Percentiles rank a stretch among this genome's conserved stretches.
Evolutionary conservation across 495 filamentous ascomycete species (phyloP).

Genomic region (Aspergillus sparsus): DNA sequence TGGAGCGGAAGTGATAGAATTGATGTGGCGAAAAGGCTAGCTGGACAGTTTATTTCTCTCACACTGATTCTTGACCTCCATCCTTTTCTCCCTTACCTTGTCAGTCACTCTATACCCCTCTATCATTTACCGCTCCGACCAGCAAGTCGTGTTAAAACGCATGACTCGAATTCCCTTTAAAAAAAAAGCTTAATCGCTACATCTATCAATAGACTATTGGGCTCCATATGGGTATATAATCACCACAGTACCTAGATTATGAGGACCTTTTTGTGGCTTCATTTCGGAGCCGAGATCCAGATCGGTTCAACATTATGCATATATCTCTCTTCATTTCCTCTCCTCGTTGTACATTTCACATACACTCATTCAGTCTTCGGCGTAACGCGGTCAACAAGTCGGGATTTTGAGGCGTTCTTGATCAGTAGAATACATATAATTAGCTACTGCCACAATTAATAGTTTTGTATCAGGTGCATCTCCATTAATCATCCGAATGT

Average conservation of each 20-base stretch:
- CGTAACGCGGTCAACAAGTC: not conserved
- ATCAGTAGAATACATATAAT: too few species aligned
- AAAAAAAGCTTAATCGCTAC: not conserved
- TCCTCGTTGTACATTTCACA: not conserved
- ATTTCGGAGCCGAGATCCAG: not conserved
- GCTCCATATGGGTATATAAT: conserved; percentile 19
- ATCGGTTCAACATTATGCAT: conserved; percentile 21
- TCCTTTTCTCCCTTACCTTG: conserved; percentile 3
- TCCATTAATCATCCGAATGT: too few species aligned
- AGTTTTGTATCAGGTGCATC: too few species aligned
- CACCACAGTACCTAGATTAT: conserved; percentile 26
- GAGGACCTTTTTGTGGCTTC: conserved; percentile 12
- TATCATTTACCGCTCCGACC: not conserved
- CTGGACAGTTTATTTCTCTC: conserved; percentile 3
- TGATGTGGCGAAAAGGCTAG: conserved; percentile 43
- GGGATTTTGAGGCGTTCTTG: too few species aligned
- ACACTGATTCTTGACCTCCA: not conserved
- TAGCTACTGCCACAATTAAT: too few species aligned
- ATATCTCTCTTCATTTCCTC: conserved; percentile 4
- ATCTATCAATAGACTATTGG: conserved; percentile 13
- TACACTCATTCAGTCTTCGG: not conserved
- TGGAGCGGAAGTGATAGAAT: conserved; percentile 43
- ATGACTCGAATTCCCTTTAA: too few species aligned
- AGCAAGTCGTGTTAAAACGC: not conserved
- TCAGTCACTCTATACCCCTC: not conserved